Evolutionary conservation across 805 yeast genomes (phyloP).

Genomic region (Barnettozyma sp.): DNA sequence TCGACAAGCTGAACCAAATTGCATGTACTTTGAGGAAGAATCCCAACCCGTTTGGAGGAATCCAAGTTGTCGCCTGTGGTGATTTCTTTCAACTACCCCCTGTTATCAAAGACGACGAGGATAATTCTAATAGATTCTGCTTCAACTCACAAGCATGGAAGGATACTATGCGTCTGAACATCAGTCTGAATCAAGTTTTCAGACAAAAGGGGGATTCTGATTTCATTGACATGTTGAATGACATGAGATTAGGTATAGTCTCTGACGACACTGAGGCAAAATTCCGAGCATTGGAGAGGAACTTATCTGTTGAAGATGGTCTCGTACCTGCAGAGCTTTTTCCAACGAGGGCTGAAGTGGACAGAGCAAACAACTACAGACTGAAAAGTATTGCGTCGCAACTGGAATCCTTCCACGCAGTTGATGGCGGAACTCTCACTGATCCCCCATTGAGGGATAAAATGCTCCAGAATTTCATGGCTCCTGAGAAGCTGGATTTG

Average conservation of each 20-base stretch:
- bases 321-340: constrained; percentile 69
- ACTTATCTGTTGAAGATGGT: constrained; percentile 43
- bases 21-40: constrained; percentile 45
- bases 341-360: constrained; percentile 69
- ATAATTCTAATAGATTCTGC: constrained; percentile 40
- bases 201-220: constrained; percentile 69
- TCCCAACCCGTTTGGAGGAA: constrained; percentile 67
- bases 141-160: constrained; percentile 64
- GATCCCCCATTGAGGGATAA: constrained; percentile 38
- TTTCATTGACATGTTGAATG: constrained; percentile 69
- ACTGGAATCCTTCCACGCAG: constrained; percentile 37
- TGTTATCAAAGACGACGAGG: constrained; percentile 35
- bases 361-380: constrained; percentile 50
- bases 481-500: constrained; percentile 48
- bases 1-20: constrained; percentile 56
- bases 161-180: constrained; percentile 45
- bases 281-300: constrained; percentile 47
- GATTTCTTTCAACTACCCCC: constrained; percentile 84
- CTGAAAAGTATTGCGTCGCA: constrained; percentile 41
- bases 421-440: constrained; percentile 45
- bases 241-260: constrained; percentile 59
- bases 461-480: constrained; percentile 51
- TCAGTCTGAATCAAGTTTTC: constrained; percentile 58
- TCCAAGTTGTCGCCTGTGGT: constrained; percentile 70
- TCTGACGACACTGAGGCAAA: constrained; percentile 39